These are phyloP conservation scores for Holtermanniella nyarrowii DNA, from an alignment of 768 basidiomycete species.

Conservation along the genomic window DNA sequence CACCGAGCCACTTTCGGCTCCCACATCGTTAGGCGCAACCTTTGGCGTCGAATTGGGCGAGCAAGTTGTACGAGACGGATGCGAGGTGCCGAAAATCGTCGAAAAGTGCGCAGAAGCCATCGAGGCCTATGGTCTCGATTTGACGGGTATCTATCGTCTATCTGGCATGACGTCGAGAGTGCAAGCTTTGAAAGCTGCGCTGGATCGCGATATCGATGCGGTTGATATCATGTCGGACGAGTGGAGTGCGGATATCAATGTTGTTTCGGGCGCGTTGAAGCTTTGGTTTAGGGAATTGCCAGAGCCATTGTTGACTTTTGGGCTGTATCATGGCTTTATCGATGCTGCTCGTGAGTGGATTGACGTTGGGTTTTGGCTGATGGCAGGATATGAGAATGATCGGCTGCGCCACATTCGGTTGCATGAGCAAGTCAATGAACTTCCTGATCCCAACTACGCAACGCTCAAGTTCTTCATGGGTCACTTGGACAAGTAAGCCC, in stretches of 20 bases:
- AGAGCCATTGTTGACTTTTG: constrained; percentile 75
- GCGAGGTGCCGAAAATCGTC: constrained; percentile 78
- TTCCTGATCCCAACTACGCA: constrained; percentile 97
- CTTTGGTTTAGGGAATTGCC: constrained; percentile 94
- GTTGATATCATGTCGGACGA: constrained; percentile 81
- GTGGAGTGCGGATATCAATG: constrained; percentile 90
- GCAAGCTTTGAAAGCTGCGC: constrained; percentile 61
- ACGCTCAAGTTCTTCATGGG: constrained; percentile 92
- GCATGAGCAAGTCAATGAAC: constrained; percentile 93
- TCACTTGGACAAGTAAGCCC: constrained; percentile 71
- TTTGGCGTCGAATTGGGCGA: constrained; percentile 88
- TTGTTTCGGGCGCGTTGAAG: constrained; percentile 86
- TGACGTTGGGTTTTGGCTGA: not conserved
- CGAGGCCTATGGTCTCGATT: constrained; percentile 73
- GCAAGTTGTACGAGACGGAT: constrained; percentile 82
- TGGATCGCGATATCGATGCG: constrained; percentile 81
- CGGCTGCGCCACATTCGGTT: constrained; percentile 87
- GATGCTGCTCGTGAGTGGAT: constrained; percentile 76
- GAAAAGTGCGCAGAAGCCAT: constrained; percentile 84
- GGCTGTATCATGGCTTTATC: constrained; percentile 81
- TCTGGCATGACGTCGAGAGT: constrained; percentile 86
- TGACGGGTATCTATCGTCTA: constrained; percentile 85
- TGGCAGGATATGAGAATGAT: constrained; percentile 60
- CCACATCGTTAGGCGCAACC: constrained; percentile 47
- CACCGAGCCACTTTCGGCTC: no score